Evolutionary conservation across 495 filamentous ascomycete genomes (phyloP).

Genomic region (Aspergillus sparsus): DNA sequence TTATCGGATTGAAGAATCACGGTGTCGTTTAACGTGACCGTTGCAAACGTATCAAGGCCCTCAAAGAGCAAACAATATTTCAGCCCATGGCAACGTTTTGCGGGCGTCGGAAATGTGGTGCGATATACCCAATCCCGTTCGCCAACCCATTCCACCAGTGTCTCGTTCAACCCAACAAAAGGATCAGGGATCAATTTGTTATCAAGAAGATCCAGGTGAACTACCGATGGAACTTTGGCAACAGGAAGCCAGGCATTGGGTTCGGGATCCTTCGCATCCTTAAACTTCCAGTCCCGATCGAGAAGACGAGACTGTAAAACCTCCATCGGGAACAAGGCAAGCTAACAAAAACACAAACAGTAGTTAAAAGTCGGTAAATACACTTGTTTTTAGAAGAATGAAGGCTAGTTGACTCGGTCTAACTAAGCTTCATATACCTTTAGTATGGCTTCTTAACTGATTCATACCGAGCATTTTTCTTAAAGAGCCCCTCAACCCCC

Average conservation of each 20-base stretch:
- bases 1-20: slow-evolving; percentile 65
- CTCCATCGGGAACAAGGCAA: background rate
- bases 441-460: background rate
- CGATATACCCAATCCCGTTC: slow-evolving; percentile 63
- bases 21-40: slow-evolving; percentile 63
- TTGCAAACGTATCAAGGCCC: slow-evolving; percentile 62
- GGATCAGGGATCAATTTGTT: slow-evolving; percentile 61
- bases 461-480: background rate
- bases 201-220: slow-evolving; percentile 59
- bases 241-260: background rate
- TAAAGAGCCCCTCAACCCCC: background rate
- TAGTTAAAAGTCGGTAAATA: background rate
- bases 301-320: background rate
- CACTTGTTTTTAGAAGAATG: background rate
- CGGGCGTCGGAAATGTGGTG: slow-evolving; percentile 2
- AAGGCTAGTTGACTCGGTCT: background rate
- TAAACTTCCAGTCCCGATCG: background rate
- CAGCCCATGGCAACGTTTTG: background rate
- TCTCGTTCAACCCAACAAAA: slow-evolving; percentile 69
- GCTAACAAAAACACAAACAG: background rate
- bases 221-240: slow-evolving; percentile 29
- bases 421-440: background rate
- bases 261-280: background rate
- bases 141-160: slow-evolving; percentile 71
- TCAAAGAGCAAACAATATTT: slow-evolving; percentile 10